These are phyloP conservation scores for Acacia acuminata DNA, from an alignment of 306 rosid species.

Conservation along the genomic window DNA sequence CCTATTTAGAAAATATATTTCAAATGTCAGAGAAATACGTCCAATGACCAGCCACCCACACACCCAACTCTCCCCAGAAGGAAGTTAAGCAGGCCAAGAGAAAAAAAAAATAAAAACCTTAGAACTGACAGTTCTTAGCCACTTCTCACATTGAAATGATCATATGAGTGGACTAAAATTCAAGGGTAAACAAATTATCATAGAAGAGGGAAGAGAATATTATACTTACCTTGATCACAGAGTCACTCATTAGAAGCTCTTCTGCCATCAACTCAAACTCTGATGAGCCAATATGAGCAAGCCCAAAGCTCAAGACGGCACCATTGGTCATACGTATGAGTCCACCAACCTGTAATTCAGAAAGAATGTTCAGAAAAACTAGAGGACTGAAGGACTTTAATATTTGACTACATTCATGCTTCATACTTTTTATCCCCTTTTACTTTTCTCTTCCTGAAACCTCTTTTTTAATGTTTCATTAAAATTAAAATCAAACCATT, in stretches of 20 bases:
- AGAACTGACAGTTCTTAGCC: neutral
- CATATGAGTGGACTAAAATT: constrained; percentile 3
- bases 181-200: neutral
- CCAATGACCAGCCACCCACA: neutral
- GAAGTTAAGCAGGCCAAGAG: neutral
- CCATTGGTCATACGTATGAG: constrained; percentile 73
- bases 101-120: no score
- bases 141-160: neutral
- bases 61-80: neutral
- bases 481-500: constrained; percentile 3
- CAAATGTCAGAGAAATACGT: neutral
- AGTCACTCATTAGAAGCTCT: constrained; percentile 98
- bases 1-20: neutral
- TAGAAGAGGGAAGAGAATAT: neutral
- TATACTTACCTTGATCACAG: constrained; percentile 73
- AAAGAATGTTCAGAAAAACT: neutral
- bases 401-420: neutral
- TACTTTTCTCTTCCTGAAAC: constrained; percentile 1
- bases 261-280: constrained; percentile 98
- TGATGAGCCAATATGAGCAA: constrained; percentile 85
- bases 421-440: neutral
- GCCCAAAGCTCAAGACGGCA: constrained; percentile 86
- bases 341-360: constrained; percentile 77
- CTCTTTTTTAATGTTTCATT: neutral
- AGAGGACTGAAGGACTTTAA: neutral